These are phyloP conservation scores for Cladochytrium tenue DNA, from an alignment of 371 early-diverging fungal genomes.

Conservation along the genomic window DNA sequence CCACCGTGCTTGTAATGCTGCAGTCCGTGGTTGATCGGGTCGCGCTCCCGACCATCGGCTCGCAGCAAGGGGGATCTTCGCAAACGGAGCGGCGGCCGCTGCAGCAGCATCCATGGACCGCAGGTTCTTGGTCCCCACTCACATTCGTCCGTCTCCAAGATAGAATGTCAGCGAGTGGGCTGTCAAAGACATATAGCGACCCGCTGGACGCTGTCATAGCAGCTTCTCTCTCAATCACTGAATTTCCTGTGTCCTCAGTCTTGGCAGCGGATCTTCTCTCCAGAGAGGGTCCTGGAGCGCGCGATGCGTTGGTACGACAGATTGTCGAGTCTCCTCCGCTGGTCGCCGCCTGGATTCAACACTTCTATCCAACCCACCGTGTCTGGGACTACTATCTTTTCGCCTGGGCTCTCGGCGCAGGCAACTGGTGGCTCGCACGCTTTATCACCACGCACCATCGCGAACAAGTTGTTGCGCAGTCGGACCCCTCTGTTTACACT, in stretches of 20 bases:
- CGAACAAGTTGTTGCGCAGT: not conserved
- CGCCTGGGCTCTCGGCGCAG: not conserved
- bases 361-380: not conserved
- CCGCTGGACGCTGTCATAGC: not conserved
- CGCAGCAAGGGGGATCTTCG: not conserved
- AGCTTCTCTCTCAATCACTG: not conserved
- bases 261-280: not conserved
- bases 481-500: conserved; percentile 4
- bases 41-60: too few species aligned
- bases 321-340: not conserved
- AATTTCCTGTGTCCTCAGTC: not conserved
- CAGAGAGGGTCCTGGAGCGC: not conserved
- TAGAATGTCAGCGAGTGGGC: too few species aligned
- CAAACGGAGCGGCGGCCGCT: not conserved
- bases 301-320: not conserved
- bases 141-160: not conserved
- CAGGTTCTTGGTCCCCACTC: not conserved
- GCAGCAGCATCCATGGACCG: not conserved
- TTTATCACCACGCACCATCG: not conserved
- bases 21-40: too few species aligned
- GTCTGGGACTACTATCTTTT: not conserved
- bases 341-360: not conserved
- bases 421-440: not conserved
- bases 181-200: not conserved
- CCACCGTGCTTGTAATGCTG: too few species aligned